A percentile compares a stretch with the other conserved stretches of the same genome.
Conservation (phyloP, 139 green algal genomes). For the Volvox reticuliferus region DNA sequence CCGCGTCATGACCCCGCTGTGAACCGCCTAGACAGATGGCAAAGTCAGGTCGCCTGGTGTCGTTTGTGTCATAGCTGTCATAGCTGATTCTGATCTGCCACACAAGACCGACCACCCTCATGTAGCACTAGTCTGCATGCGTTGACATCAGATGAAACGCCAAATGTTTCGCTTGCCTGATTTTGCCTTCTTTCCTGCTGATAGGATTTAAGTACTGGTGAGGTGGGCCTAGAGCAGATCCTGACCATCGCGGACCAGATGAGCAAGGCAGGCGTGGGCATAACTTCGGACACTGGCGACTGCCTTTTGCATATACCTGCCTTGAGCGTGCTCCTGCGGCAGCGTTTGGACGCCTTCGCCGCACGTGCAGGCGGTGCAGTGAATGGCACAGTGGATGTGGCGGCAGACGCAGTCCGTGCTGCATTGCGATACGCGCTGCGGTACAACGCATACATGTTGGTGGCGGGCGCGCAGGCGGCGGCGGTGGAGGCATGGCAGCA, state of each 20-base stretch:
- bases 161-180: too few relatives aligned
- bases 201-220: slow-evolving; percentile 26
- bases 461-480: slow-evolving; percentile 63
- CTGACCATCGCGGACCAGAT: slow-evolving; percentile 14
- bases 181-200: background rate
- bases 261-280: slow-evolving; percentile 19
- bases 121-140: too few relatives aligned
- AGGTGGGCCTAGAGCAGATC: slow-evolving; percentile 36
- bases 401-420: slow-evolving; percentile 59
- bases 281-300: slow-evolving; percentile 54
- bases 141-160: too few relatives aligned
- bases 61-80: too few relatives aligned
- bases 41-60: too few relatives aligned
- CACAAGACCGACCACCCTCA: too few relatives aligned
- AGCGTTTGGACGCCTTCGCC: slow-evolving; percentile 50
- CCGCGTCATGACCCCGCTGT: too few relatives aligned
- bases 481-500: slow-evolving; percentile 70
- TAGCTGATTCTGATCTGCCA: too few relatives aligned
- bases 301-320: slow-evolving; percentile 46
- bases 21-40: too few relatives aligned
- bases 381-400: slow-evolving; percentile 45
- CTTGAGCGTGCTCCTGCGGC: slow-evolving; percentile 28
- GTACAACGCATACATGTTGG: slow-evolving; percentile 71
- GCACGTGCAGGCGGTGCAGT: slow-evolving; percentile 35
- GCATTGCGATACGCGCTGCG: slow-evolving; percentile 68